A percentile compares a stretch with the other conserved stretches of the same genome.
Evolutionary conservation across 2,329 filamentous ascomycete genomes (phyloP).

Genomic region (Aspergillus ochraceus): DNA sequence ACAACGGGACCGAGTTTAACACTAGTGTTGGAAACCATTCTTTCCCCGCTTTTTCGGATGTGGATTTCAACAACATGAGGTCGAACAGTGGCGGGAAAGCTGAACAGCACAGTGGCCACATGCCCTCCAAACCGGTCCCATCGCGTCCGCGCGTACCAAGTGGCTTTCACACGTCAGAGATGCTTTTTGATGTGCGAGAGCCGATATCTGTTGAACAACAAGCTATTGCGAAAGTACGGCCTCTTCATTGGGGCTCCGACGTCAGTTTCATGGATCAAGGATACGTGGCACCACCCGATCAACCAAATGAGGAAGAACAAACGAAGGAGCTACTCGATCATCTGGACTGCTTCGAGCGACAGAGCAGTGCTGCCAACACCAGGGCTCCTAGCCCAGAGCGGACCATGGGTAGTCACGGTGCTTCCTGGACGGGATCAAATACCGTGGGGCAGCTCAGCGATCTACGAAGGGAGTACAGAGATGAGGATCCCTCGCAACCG

Average conservation of each 20-base stretch:
- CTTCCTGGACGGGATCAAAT: conserved; percentile 17
- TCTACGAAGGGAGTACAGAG: conserved; percentile 15
- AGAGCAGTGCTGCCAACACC: conserved; percentile 60
- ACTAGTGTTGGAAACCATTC: conserved; percentile 31
- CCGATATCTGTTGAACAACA: conserved; percentile 36
- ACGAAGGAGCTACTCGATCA: conserved; percentile 57
- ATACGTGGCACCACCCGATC: conserved; percentile 59
- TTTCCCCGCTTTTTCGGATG: conserved; percentile 25
- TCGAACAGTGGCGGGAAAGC: conserved; percentile 20
- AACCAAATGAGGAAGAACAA: conserved; percentile 60
- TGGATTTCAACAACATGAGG: conserved; percentile 20
- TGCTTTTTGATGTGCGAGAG: conserved; percentile 39
- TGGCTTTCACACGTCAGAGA: conserved; percentile 38
- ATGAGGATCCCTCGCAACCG: conserved; percentile 27
- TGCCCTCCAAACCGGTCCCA: conserved; percentile 12
- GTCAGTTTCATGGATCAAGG: conserved; percentile 61
- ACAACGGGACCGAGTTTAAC: conserved; percentile 30
- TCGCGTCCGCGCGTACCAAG: conserved; percentile 25
- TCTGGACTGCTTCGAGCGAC: conserved; percentile 59
- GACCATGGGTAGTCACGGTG: conserved; percentile 16
- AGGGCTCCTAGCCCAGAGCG: conserved; percentile 57
- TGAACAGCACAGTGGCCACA: conserved; percentile 15
- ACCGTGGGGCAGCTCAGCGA: conserved; percentile 8
- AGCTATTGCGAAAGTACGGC: conserved; percentile 40
- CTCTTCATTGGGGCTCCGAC: conserved; percentile 68